These are phyloP conservation scores for Lichtheimia ornata DNA, from an alignment of 371 early-diverging fungal genomes.

Conservation along the genomic window DNA sequence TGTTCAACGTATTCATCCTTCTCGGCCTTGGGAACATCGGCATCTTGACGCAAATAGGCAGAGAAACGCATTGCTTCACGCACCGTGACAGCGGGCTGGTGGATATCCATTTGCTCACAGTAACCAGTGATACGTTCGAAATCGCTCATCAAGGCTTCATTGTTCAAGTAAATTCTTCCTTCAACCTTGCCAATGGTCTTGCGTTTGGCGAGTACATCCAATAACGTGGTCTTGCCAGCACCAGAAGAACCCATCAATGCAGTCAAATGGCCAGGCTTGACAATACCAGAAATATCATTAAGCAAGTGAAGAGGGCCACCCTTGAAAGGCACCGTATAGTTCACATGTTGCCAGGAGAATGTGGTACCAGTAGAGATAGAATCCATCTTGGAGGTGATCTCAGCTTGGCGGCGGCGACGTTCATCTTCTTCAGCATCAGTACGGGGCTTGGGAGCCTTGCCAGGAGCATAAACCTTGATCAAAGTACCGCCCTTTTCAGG, in stretches of 20 bases:
- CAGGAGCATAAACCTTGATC: constrained; percentile 47
- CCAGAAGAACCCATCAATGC: constrained; percentile 86
- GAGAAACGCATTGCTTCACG: constrained; percentile 73
- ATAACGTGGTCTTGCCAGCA: constrained; percentile 84
- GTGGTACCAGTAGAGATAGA: constrained; percentile 39
- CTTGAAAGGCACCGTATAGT: constrained; percentile 54
- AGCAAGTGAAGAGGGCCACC: constrained; percentile 48
- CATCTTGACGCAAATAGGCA: constrained; percentile 64
- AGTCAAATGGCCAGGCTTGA: constrained; percentile 69
- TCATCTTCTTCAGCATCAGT: constrained; percentile 26
- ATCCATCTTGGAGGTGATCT: constrained; percentile 25
- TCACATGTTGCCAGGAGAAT: constrained; percentile 53
- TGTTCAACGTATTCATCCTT: constrained; percentile 67
- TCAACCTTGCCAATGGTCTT: constrained; percentile 75
- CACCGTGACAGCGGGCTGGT: constrained; percentile 56
- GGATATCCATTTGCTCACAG: constrained; percentile 83
- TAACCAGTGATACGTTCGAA: constrained; percentile 79
- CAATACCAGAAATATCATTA: constrained; percentile 48
- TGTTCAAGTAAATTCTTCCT: constrained; percentile 67
- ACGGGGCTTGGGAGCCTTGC: constrained; percentile 22
- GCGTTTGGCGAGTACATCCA: constrained; percentile 78
- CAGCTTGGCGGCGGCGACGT: constrained; percentile 28
- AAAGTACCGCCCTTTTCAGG: constrained; percentile 41
- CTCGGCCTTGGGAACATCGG: constrained; percentile 49
- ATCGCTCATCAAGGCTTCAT: constrained; percentile 38